Evolutionary conservation across 805 yeast species (phyloP).

Genomic region (Alloascoidea hylecoeti): DNA sequence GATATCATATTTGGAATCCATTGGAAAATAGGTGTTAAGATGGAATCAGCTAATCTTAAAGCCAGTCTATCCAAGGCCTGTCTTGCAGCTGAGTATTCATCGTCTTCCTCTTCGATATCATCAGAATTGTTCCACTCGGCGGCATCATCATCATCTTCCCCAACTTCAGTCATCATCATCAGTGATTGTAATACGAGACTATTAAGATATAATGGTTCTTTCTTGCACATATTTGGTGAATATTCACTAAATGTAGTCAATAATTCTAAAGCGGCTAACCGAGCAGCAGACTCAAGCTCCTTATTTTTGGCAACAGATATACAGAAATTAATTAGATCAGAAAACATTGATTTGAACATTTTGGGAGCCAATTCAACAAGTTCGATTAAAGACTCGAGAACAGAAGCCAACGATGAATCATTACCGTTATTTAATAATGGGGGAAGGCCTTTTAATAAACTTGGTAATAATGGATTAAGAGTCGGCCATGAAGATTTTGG

Average conservation of each 20-base stretch:
- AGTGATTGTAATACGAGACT: conserved; percentile 62
- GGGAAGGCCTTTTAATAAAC: conserved; percentile 75
- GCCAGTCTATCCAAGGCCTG: conserved; percentile 90
- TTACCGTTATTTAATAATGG: conserved; percentile 68
- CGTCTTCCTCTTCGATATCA: conserved; percentile 67
- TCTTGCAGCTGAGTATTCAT: conserved; percentile 82
- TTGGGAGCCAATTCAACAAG: conserved; percentile 90
- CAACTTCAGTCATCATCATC: conserved; percentile 84
- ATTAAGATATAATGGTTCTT: conserved; percentile 57
- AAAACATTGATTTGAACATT: conserved; percentile 83
- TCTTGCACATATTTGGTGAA: conserved; percentile 90
- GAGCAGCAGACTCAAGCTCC: conserved; percentile 64
- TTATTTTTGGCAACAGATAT: conserved; percentile 70
- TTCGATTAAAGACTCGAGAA: conserved; percentile 82
- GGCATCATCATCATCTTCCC: conserved; percentile 78
- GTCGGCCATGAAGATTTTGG: conserved; percentile 71
- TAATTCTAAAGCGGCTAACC: conserved; percentile 80
- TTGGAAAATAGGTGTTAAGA: conserved; percentile 80
- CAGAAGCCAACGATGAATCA: conserved; percentile 70
- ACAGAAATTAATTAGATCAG: conserved; percentile 75
- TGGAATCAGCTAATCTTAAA: conserved; percentile 66
- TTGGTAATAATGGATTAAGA: conserved; percentile 70
- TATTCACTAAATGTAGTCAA: conserved; percentile 85
- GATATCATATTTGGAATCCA: conserved; percentile 72
- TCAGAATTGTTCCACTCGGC: conserved; percentile 78